Evolutionary conservation across 1,284 basidiomycete genomes (phyloP), one percentile per base, ranked within the genome.

Genomic region (Omphalotus olearius): DNA sequence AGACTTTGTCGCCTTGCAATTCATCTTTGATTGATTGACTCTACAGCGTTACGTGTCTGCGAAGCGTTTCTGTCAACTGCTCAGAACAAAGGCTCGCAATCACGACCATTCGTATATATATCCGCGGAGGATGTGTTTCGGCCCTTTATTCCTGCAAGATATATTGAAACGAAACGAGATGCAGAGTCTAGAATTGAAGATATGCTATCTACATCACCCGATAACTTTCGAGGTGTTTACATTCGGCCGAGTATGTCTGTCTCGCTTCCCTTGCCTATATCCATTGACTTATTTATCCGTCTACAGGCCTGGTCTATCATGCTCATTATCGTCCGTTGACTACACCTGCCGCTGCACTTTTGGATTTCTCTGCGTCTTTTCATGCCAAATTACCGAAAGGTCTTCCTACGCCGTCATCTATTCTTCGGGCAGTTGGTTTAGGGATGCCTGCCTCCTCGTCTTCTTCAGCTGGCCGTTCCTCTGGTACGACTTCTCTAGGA

Each of bases 101-200:
- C 77, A 49, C 79, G 84, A 45, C 82, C 92, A 4, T 98, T 99
- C 69, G 79, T 98, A 40, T 98, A 90, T 69, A 78, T 99, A 56
- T 99, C 96, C 30, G 95, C 96, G 4, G 95, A 95, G 60, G 94
- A 98, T 63, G 82, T 95, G 40, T 93, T 87, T 70, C 80, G 91
- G 23, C 96, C 96, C 1, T 64, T 96, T 57, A 82, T 98, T 30
- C 85, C 94, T 20, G 73, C 80, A 0, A 73, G 88, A 38, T 98
- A 98, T 70, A 92, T 97, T 59, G 75, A 84, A 62, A 88, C 90
- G 4, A 98, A 99, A 71, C 83, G 93, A 17, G 83, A 95, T 63
- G 93, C 96, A 14, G 95, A 98, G 63, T 66, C 70, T 20, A 74
- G 72, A 30, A 89, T 98, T 50, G 71, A 71, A 49, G 60, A 68